Evolutionary conservation across 2,329 filamentous ascomycete species (phyloP).

Genomic region (Fusarium tanahbumbuense): DNA sequence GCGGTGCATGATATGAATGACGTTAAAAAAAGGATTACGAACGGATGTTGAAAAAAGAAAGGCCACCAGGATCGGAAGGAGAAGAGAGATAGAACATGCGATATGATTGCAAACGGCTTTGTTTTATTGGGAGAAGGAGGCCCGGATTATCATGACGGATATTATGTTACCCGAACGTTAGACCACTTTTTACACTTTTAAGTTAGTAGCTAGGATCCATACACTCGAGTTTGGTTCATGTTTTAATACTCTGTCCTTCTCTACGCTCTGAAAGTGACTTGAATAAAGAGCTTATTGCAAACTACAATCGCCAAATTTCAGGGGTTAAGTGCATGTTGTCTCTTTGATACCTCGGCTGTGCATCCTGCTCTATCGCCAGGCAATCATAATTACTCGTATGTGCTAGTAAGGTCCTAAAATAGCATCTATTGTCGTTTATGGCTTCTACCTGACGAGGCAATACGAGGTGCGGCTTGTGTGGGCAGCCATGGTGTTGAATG

Average conservation of each 20-base stretch:
- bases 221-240: constrained; percentile 43
- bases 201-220: constrained; percentile 45
- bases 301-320: too few relatives aligned
- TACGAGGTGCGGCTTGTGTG: not conserved
- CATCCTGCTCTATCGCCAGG: not conserved
- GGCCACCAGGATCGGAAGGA: constrained; percentile 13
- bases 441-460: not conserved
- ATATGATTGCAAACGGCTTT: constrained; percentile 45
- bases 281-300: too few relatives aligned
- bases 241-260: not conserved
- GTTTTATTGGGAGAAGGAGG: constrained; percentile 36
- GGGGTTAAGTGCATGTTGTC: not conserved
- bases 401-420: not conserved
- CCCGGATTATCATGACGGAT: constrained; percentile 47
- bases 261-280: not conserved
- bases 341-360: not conserved
- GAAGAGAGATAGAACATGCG: constrained; percentile 38
- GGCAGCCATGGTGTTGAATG: not conserved
- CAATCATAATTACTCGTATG: not conserved
- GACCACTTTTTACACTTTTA: constrained; percentile 46
- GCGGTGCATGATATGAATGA: constrained; percentile 41
- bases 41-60: constrained; percentile 34
- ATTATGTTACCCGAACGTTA: constrained; percentile 48
- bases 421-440: not conserved
- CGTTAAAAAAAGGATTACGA: constrained; percentile 34